These are phyloP conservation scores for Cladosporium velox DNA, from an alignment of 2,329 filamentous ascomycete genomes.

Conservation along the genomic window DNA sequence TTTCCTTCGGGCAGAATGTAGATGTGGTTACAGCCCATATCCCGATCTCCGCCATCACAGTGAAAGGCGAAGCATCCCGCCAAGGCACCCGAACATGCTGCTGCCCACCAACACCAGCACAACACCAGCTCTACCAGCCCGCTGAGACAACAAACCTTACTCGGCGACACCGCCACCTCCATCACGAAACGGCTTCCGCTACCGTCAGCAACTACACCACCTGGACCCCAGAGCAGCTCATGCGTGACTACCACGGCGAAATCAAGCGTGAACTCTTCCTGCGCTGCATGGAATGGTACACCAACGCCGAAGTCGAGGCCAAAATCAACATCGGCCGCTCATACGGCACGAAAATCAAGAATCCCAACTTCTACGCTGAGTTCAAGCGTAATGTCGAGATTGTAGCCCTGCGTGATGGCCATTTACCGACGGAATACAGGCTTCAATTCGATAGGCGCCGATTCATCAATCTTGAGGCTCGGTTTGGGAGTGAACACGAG, in stretches of 20 bases:
- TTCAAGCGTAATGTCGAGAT: neutral
- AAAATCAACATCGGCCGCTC: constrained; percentile 7
- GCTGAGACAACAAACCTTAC: neutral
- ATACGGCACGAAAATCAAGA: neutral
- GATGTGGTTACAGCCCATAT: neutral
- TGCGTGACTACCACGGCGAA: constrained; percentile 1
- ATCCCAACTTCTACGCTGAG: neutral
- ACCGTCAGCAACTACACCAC: neutral
- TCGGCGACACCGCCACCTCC: neutral
- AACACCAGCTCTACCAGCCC: neutral
- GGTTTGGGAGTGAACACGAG: too few relatives aligned
- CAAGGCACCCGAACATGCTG: neutral
- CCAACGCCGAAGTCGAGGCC: constrained; percentile 2
- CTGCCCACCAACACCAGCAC: neutral
- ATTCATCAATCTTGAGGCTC: too few relatives aligned
- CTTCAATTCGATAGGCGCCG: too few relatives aligned
- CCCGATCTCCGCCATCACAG: neutral
- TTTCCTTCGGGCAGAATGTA: neutral
- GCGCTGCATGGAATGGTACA: constrained; percentile 14
- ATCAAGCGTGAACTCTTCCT: neutral
- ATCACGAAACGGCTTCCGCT: neutral
- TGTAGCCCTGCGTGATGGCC: neutral
- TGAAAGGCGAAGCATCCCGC: neutral
- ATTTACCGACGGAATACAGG: neutral
- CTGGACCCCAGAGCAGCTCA: constrained; percentile 1